A percentile compares a stretch with the other conserved stretches of the same genome.
Evolutionary conservation across 2,329 filamentous ascomycete species (phyloP).

Genomic region (Penicillium sp.): DNA sequence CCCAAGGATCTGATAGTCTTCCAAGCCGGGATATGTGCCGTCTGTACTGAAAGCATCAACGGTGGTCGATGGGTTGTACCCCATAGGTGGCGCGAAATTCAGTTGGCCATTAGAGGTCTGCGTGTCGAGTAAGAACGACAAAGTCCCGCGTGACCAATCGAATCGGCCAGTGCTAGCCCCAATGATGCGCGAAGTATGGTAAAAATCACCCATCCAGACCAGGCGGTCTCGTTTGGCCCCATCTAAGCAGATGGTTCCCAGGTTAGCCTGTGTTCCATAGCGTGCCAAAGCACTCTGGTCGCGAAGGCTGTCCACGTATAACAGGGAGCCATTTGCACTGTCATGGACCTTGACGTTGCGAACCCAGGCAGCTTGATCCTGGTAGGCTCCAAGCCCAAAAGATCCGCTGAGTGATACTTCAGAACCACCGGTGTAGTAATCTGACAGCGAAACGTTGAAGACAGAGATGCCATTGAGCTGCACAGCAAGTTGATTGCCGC

Average conservation of each 20-base stretch:
- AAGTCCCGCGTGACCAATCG: conserved; percentile 11
- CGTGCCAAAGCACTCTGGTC: conserved; percentile 8
- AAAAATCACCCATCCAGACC: conserved; percentile 21
- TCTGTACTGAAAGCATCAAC: conserved; percentile 19
- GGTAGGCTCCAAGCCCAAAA: conserved; percentile 20
- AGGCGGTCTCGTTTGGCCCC: conserved; percentile 61
- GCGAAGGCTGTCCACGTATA: conserved; percentile 15
- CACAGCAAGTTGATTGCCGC: conserved; percentile 2
- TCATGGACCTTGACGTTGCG: conserved; percentile 12
- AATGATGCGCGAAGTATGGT: conserved; percentile 19
- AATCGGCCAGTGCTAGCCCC: conserved; percentile 12
- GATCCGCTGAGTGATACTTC: not conserved
- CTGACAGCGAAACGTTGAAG: conserved; percentile 1
- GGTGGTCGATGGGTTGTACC: conserved; percentile 6
- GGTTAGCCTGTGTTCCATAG: conserved; percentile 25
- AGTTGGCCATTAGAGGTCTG: conserved; percentile 11
- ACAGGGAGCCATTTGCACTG: conserved; percentile 9
- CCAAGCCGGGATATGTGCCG: conserved; percentile 1
- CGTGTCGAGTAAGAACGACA: conserved; percentile 13
- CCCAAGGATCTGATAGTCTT: conserved; percentile 7
- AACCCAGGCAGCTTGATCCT: conserved; percentile 18
- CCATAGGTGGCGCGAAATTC: conserved; percentile 11
- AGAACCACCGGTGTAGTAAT: conserved; percentile 6
- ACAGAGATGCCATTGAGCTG: not conserved
- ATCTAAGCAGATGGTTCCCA: conserved; percentile 40